Base-by-base conservation (phyloP, 495 filamentous ascomycete species). In the Podospora conica region DNA sequence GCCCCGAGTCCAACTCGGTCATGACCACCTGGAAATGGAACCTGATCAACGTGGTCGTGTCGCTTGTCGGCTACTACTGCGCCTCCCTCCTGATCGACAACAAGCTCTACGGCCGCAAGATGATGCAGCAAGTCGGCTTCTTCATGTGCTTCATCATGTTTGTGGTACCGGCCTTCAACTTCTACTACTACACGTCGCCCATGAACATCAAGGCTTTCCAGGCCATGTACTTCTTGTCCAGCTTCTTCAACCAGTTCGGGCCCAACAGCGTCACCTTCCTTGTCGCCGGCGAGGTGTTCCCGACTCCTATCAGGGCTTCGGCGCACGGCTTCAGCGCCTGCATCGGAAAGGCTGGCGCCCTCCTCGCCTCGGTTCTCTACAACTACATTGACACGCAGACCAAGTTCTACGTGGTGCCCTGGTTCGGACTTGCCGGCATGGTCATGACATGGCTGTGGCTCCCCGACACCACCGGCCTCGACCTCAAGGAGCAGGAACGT, bases 171-270 rank as follows among this genome's bases (percentile, higher is more conserved):
- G 91, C 85, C 31, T 96, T 96, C 85, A 77, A 91, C 72, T 96
- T 84, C 82, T 71, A 90, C 0, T 93, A 93, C 82, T 96, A 90
- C 81, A 89, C 81, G 15, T 74, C 73, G 12, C 79, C 81, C 0
- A 78, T 78, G 18, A 83, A 90, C 70, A 88, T 96, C 79, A 83
- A 88, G 66, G 78, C 81, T 0, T 97, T 97, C 88, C 91, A 95
- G 77, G 85, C 92, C 66, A 95, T 97, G 90, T 90, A 96, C 83
- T 97, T 93, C 82, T 76, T 95, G 58, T 90, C 89, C 56, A 91
- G 89, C 53, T 96, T 97, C 83, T 97, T 97, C 87, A 96, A 95
- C 82, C 93, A 97, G 76, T 96, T 97, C 71, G 92, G 93, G 9
- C 92, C 93, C 77, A 97, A 96, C 83, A 86, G 85, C 62, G 91